These are phyloP conservation scores for Colletotrichum paranaense DNA, from an alignment of 2,329 filamentous ascomycete genomes.

Conservation along the genomic window DNA sequence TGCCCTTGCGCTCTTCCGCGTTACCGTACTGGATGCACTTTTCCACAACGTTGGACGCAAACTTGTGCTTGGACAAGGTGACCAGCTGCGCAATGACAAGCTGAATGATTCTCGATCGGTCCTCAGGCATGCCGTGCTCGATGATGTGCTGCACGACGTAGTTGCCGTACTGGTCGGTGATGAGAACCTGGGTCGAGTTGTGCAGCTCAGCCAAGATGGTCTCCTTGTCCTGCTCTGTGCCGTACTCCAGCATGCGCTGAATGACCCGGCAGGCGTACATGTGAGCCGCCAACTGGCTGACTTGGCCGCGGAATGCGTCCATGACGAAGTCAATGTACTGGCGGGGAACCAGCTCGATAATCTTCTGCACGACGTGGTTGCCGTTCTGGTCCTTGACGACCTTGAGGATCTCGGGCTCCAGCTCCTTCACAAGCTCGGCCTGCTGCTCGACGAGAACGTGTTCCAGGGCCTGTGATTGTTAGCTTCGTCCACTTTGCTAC, in stretches of 20 bases:
- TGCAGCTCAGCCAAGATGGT: conserved; percentile 85
- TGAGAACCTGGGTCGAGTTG: conserved; percentile 75
- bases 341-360: conserved; percentile 83
- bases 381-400: conserved; percentile 91
- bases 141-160: conserved; percentile 97
- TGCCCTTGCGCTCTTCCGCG: conserved; percentile 74
- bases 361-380: conserved; percentile 96
- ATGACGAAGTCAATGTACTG: conserved; percentile 88
- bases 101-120: conserved; percentile 78
- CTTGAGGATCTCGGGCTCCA: conserved; percentile 79
- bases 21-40: conserved; percentile 84
- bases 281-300: conserved; percentile 80
- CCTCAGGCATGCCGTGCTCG: conserved; percentile 77
- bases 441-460: conserved; percentile 94
- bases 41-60: conserved; percentile 96
- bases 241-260: conserved; percentile 89
- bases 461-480: conserved; percentile 77
- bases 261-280: conserved; percentile 92
- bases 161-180: conserved; percentile 92
- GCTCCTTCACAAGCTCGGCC: conserved; percentile 82
- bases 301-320: conserved; percentile 80
- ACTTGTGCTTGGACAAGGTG: conserved; percentile 90
- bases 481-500: neutral
- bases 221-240: conserved; percentile 76
- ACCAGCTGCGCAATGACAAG: conserved; percentile 80